Percentiles rank a stretch among this genome's conserved stretches.
Conservation (phyloP, 225 moss, liverwort and hornwort species). For the Bryoerythrophyllum caledonicum region DNA sequence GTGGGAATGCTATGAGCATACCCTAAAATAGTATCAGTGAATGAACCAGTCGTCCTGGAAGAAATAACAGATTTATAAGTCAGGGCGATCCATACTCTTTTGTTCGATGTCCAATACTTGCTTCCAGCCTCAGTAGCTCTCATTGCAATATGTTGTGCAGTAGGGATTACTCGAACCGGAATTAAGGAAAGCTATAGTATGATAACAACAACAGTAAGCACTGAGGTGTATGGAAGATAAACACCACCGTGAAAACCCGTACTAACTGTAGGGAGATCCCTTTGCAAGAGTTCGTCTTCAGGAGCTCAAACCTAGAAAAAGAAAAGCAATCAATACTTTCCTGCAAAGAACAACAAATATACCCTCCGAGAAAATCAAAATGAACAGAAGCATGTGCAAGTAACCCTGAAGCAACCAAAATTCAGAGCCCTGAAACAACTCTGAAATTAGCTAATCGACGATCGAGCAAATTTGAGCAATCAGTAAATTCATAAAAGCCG, state of each 20-base stretch:
- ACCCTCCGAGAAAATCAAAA: background rate
- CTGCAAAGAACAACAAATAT: background rate
- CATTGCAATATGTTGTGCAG: background rate
- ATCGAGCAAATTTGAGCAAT: no score
- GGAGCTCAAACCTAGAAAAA: conserved; percentile 67
- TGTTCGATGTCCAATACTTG: background rate
- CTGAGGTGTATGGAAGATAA: conserved; percentile 12
- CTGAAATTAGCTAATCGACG: background rate
- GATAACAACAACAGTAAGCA: conserved; percentile 12
- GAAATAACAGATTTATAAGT: background rate
- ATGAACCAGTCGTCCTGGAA: conserved; percentile 59
- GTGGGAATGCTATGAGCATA: no score
- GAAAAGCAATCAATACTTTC: conserved; percentile 14
- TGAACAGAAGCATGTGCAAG: conserved; percentile 5
- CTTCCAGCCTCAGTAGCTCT: background rate
- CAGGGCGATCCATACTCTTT: conserved; percentile 1
- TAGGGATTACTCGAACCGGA: background rate
- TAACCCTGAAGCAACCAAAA: background rate
- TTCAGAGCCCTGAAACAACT: background rate
- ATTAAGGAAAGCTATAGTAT: background rate
- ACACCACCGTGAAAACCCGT: conserved; percentile 61
- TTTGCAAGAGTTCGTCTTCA: conserved; percentile 65
- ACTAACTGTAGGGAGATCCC: conserved; percentile 75
- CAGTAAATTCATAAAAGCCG: conserved; percentile 16
- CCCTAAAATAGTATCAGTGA: conserved; percentile 64